Evolutionary conservation across 1,284 basidiomycete genomes (phyloP).

Genomic region (Meripilus lineatus): DNA sequence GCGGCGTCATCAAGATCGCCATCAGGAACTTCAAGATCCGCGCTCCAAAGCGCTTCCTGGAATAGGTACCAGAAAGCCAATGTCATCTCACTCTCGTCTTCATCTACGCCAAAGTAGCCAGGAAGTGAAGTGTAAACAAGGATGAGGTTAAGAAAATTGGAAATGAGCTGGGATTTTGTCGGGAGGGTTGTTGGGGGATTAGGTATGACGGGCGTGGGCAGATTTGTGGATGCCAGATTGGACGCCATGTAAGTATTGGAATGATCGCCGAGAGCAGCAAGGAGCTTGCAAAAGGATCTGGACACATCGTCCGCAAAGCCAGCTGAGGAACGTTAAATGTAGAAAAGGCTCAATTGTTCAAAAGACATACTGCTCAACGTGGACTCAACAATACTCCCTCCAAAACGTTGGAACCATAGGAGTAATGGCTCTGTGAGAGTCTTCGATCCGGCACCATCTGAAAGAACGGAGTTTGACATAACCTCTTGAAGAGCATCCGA

Average conservation of each 20-base stretch:
- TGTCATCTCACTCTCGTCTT: conserved; percentile 83
- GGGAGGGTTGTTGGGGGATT: conserved; percentile 18
- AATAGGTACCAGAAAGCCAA: conserved; percentile 85
- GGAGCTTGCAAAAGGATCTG: conserved; percentile 72
- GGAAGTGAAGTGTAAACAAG: conserved; percentile 74
- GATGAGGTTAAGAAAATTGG: conserved; percentile 66
- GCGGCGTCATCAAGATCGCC: conserved; percentile 30
- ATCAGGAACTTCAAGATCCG: conserved; percentile 48
- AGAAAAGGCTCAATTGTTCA: not conserved
- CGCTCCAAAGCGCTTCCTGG: conserved; percentile 82
- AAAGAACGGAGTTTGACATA: conserved; percentile 66
- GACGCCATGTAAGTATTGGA: conserved; percentile 76
- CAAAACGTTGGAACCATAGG: conserved; percentile 62
- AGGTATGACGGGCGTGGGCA: conserved; percentile 16
- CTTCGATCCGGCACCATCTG: conserved; percentile 65
- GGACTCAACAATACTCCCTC: conserved; percentile 46
- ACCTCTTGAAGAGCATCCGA: conserved; percentile 76
- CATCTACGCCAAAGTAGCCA: conserved; percentile 75
- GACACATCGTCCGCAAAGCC: conserved; percentile 51
- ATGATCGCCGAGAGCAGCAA: conserved; percentile 80
- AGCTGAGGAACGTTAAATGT: conserved; percentile 18
- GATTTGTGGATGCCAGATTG: conserved; percentile 48
- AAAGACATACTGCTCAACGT: conserved; percentile 36
- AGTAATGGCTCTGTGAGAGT: conserved; percentile 80
- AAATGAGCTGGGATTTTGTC: conserved; percentile 50